A percentile compares a stretch with the other conserved stretches of the same genome.
Evolutionary conservation across 805 yeast genomes (phyloP).

Genomic region (Tetrapisispora fleetii): DNA sequence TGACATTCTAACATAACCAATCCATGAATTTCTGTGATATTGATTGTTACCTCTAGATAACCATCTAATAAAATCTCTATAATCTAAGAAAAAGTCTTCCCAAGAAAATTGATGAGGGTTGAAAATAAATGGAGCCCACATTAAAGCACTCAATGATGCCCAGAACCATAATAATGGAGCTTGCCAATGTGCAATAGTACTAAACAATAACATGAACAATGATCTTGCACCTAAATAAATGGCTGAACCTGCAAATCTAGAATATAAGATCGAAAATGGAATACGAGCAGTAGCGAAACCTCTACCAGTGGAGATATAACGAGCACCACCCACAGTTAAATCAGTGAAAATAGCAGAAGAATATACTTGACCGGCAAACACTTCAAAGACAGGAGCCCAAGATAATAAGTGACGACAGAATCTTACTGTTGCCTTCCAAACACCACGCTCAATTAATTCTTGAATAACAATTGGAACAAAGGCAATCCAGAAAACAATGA

Average conservation of each 20-base stretch:
- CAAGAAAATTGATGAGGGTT: conserved; percentile 97
- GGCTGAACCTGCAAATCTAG: conserved; percentile 73
- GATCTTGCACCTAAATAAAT: conserved; percentile 79
- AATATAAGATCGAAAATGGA: conserved; percentile 62
- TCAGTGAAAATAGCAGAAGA: conserved; percentile 62
- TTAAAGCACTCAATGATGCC: conserved; percentile 80
- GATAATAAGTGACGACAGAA: conserved; percentile 59
- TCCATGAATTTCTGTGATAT: conserved; percentile 86
- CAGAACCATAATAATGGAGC: conserved; percentile 95
- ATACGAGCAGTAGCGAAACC: conserved; percentile 78
- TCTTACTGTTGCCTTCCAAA: conserved; percentile 65
- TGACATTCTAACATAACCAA: conserved; percentile 70
- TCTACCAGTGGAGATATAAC: conserved; percentile 79
- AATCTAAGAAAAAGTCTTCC: conserved; percentile 93
- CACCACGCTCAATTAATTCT: conserved; percentile 74
- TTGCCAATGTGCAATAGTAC: conserved; percentile 78
- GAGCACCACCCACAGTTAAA: conserved; percentile 76
- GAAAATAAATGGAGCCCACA: conserved; percentile 88
- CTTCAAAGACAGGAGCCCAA: conserved; percentile 73
- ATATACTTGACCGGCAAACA: conserved; percentile 71
- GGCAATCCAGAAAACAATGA: conserved; percentile 72
- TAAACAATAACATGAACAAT: conserved; percentile 60
- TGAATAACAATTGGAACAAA: conserved; percentile 71
- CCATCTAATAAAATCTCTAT: conserved; percentile 89
- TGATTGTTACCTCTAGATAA: conserved; percentile 82